Evolutionary conservation across 257 asterid species (phyloP).

Genomic region (Solanum peruvianum): DNA sequence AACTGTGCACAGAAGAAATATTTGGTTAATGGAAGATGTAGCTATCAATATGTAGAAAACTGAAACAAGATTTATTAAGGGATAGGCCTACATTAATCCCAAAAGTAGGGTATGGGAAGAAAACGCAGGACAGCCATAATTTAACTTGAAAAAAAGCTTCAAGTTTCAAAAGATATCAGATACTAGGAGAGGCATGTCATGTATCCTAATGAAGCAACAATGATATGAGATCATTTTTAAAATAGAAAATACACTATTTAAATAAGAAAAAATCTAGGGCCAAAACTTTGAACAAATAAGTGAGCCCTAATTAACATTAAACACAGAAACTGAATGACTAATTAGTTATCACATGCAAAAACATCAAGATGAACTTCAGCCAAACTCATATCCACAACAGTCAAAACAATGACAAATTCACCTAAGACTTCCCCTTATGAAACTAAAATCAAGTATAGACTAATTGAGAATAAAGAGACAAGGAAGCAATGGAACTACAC

Average conservation of each 20-base stretch:
- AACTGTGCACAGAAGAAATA: conserved; percentile 2
- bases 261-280: not conserved
- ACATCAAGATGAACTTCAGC: not conserved
- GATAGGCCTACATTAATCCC: not conserved
- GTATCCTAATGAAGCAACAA: not conserved
- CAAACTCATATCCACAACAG: not conserved
- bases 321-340: not conserved
- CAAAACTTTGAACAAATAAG: not conserved
- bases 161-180: not conserved
- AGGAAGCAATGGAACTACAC: not conserved
- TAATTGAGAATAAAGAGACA: not conserved
- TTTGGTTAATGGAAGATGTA: not conserved
- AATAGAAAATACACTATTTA: not conserved
- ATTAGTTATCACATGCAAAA: not conserved
- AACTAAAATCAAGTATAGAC: not conserved
- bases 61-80: not conserved
- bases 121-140: not conserved
- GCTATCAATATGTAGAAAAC: not conserved
- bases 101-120: not conserved
- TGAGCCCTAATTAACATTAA: not conserved
- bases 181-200: not conserved
- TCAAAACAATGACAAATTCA: not conserved
- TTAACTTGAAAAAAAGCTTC: not conserved
- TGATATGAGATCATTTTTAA: not conserved
- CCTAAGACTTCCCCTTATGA: not conserved